Percentiles rank a stretch among this genome's conserved stretches.
phyloP scores from a whole-genome alignment of 805 yeast species.

The Nakazawaea populi region DNA sequence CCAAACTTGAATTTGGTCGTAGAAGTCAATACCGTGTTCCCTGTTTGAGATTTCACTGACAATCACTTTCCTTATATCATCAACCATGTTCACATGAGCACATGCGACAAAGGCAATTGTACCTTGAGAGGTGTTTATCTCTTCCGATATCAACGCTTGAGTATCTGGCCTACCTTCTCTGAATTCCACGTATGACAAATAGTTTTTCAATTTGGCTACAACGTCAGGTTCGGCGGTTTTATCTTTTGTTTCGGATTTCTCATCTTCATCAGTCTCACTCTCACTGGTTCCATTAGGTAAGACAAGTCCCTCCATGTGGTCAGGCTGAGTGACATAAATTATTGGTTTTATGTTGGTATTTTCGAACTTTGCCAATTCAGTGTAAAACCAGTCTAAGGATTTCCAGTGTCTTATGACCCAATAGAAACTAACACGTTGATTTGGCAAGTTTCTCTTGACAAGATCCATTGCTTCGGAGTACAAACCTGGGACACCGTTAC shows the following conservation, averaged over 20 bases:
- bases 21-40: slow-evolving; percentile 21
- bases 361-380: slow-evolving; percentile 32
- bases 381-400: slow-evolving; percentile 45
- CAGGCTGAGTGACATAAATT: slow-evolving; percentile 35
- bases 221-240: slow-evolving; percentile 8
- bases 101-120: slow-evolving; percentile 42
- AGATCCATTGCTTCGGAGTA: slow-evolving; percentile 32
- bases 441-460: slow-evolving; percentile 17
- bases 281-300: slow-evolving; percentile 8
- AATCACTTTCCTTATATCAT: slow-evolving; percentile 20
- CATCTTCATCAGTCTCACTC: slow-evolving; percentile 12
- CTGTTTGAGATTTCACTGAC: slow-evolving; percentile 11
- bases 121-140: slow-evolving; percentile 30
- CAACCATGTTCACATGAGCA: slow-evolving; percentile 40
- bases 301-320: slow-evolving; percentile 9
- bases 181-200: slow-evolving; percentile 33
- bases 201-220: slow-evolving; percentile 16
- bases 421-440: slow-evolving; percentile 37
- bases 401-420: slow-evolving; percentile 59
- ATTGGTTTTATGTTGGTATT: slow-evolving; percentile 29
- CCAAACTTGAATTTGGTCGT: slow-evolving; percentile 31
- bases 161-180: slow-evolving; percentile 39
- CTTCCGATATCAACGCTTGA: slow-evolving; percentile 27
- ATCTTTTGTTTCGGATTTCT: slow-evolving; percentile 4
- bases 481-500: slow-evolving; percentile 50